Base-by-base conservation (phyloP, 148 eudicot genomes). In the Selenicereus undatus region DNA sequence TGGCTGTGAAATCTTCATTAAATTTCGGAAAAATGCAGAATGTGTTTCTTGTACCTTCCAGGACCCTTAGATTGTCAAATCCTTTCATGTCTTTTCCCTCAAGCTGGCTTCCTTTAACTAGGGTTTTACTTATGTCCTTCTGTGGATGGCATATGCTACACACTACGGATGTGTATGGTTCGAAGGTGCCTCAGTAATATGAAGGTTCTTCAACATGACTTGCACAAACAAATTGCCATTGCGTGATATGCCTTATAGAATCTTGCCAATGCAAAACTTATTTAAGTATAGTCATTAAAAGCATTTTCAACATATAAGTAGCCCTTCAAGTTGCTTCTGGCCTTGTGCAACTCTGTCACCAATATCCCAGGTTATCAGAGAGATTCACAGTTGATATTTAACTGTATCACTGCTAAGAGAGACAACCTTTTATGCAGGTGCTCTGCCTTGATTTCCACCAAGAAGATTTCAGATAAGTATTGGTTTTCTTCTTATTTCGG, bases 221-320 rank as follows among this genome's bases (percentile, higher is more conserved):
- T 69, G 17, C 78, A 69, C n/a, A 54, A 68, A 69, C 56, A 76
- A 56, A 76, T 76, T 20, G 60, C n/a, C n/a, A n/a, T n/a, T n/a
- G n/a, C n/a, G n/a, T n/a, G n/a, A n/a, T n/a, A n/a, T 74, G 73
- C 50, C 17, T 36, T 13, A n/a, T 22, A 60, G 65, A 72, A 58
- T 16, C 10, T 48, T 65, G 72, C 74, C 66, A 73, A 60, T 10
- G 8, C 18, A 32, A 22, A 76, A 45, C n/a, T 8, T 39, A 30
- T 72, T 77, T 30, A 77, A 30, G 45, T 30, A 51, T 11, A 18
- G 77, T 51, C 14, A 20, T 3, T 52, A 10, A 3, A 52, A 52
- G 58, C 58, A 52, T 60, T 60, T 20, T 0, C 21, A 60, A 13
- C 21, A 10, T 52, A 52, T 52, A 6, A 52, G 58, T 14, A 10